Conservation (phyloP, 345 rosid species). For the Theobroma cacao region DNA sequence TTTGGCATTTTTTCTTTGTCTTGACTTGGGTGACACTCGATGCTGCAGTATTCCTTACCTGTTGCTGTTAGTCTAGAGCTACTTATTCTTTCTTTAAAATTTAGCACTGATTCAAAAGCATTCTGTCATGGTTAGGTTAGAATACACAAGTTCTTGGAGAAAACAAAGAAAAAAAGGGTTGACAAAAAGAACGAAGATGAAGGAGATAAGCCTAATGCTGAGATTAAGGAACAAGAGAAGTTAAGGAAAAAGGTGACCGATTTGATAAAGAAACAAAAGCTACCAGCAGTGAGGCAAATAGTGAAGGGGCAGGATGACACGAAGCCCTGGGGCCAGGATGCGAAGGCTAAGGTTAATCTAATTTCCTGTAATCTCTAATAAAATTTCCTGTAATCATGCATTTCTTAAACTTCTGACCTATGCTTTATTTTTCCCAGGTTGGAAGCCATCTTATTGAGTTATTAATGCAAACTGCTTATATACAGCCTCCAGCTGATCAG, state of each 20-base stretch:
- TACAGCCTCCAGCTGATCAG: conserved; percentile 76
- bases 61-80: conserved; percentile 3
- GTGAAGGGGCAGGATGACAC: conserved; percentile 66
- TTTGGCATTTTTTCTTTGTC: neutral
- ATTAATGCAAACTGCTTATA: conserved; percentile 72
- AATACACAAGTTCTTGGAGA: conserved; percentile 74
- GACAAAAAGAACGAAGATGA: conserved; percentile 33
- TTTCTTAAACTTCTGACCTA: conserved; percentile 10
- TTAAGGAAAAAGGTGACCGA: conserved; percentile 69
- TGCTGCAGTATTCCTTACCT: neutral
- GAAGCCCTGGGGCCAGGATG: conserved; percentile 70
- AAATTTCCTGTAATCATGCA: neutral
- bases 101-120: conserved; percentile 8
- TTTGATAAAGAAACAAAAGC: conserved; percentile 77
- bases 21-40: neutral
- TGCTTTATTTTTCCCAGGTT: neutral
- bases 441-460: too few relatives aligned
- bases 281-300: conserved; percentile 75
- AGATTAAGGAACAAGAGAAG: conserved; percentile 52
- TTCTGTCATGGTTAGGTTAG: conserved; percentile 47
- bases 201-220: conserved; percentile 40
- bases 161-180: conserved; percentile 62
- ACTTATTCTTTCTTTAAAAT: neutral
- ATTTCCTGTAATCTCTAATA: conserved; percentile 20
- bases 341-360: conserved; percentile 79